Base-by-base conservation (phyloP, 371 early-diverging fungal genomes). In the Apophysomyces variabilis region DNA sequence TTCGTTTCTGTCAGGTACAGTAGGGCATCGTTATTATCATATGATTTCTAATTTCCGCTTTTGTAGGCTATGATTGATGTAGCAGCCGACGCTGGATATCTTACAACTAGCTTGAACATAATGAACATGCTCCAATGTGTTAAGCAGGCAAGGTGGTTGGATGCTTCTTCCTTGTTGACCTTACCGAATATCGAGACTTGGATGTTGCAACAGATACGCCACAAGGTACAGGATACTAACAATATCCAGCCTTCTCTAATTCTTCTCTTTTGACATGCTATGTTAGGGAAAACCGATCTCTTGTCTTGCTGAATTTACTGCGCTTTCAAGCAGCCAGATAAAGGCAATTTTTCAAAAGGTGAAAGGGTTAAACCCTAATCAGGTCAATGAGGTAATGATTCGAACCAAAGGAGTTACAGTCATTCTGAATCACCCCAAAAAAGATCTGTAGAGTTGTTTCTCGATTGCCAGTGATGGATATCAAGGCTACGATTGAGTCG, bases 11-110 rank as follows among this genome's bases (percentile, higher is more conserved):
- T 63, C 90, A 90, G 78, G 82, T 80, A 72, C 47, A 26, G 44
- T 13, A 60, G 12, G 35, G 13, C 37, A 36, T 16, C 21, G 32
- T 14, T 11, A 16, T 38, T 6, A 8, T 1, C 26, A 12, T 32
- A 7, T 39, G 47, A 57, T 58, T 54, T 21, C 8, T 46, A 1
- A 69, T 12, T 21, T 1, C 9, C n/a, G 35, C 12, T 21, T 54
- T 9, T 78, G 26, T 88, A 95, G 83, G 96, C 98, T 7, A 93
- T 96, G 95, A 87, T 96, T 54, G 97, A 96, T 67, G 87, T 95
- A 0, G 81, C 91, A 0, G 92, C 91, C 0, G 89, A 90, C 65
- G 76, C 84, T 61, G 95, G 94, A 0, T 85, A 82, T 57, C 59
- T 93, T 61, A 71, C 70, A 0, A 87, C 90, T 0, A 75, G 86